phyloP scores from a whole-genome alignment of 2,329 filamentous ascomycete genomes.

The Arachnopeziza araneosa region DNA sequence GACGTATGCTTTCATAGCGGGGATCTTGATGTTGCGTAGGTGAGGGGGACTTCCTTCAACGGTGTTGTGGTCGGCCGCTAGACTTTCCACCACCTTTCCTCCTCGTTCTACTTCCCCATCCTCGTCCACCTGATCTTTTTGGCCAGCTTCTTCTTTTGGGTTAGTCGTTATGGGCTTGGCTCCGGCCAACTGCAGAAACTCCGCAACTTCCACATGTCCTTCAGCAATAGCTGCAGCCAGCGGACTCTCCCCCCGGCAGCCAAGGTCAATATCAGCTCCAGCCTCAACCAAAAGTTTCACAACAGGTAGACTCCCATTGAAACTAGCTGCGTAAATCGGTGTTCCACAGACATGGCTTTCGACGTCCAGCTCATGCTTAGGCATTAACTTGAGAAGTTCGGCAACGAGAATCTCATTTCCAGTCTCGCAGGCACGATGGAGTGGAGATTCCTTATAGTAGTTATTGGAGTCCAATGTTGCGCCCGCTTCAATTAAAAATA shows the following conservation, averaged over 20 bases:
- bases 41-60: no score
- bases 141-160: no score
- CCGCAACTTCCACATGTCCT: conserved; percentile 2
- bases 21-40: no score
- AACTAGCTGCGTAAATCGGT: conserved; percentile 1
- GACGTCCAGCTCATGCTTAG: conserved; percentile 1
- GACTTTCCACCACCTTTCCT: no score
- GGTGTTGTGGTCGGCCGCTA: no score
- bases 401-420: conserved; percentile 5
- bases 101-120: no score
- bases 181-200: neutral
- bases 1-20: no score
- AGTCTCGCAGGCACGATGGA: conserved; percentile 2
- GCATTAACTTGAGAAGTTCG: conserved; percentile 1
- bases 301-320: conserved; percentile 32
- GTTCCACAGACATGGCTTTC: conserved; percentile 1
- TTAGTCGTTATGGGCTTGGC: neutral
- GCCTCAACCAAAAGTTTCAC: conserved; percentile 55
- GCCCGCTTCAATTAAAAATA: conserved; percentile 5
- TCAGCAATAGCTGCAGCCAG: conserved; percentile 1
- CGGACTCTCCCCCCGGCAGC: conserved; percentile 1
- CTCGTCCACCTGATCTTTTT: no score
- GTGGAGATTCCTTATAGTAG: neutral
- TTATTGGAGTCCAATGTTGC: conserved; percentile 1
- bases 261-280: conserved; percentile 51